Evolutionary conservation across 129 eudicot genomes (phyloP).

Genomic region (Mikania micrantha): DNA sequence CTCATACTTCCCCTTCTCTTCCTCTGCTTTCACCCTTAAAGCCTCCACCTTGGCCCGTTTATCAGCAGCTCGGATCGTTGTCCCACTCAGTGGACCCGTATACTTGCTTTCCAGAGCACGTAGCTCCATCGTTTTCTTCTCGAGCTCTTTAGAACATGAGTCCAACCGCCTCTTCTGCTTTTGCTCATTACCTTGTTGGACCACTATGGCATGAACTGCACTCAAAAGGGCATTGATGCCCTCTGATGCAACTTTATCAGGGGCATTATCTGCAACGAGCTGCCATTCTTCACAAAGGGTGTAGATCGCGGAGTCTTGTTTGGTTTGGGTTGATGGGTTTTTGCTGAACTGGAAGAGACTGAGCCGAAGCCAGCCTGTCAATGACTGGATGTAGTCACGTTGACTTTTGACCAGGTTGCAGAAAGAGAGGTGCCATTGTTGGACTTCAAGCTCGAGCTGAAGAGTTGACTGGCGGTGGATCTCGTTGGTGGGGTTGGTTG

Average conservation of each 20-base stretch:
- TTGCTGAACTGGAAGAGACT: constrained; percentile 74
- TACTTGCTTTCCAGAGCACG: constrained; percentile 61
- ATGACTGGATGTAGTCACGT: constrained; percentile 68
- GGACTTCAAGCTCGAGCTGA: constrained; percentile 87
- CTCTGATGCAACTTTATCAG: constrained; percentile 89
- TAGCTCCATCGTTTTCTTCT: constrained; percentile 59
- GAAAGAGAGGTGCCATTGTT: constrained; percentile 85
- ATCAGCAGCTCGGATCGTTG: constrained; percentile 50
- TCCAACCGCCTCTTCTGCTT: constrained; percentile 82
- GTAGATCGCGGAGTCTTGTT: constrained; percentile 72
- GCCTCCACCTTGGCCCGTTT: constrained; percentile 69
- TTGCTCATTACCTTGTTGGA: constrained; percentile 74
- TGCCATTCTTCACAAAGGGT: constrained; percentile 95
- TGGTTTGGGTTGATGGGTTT: constrained; percentile 37
- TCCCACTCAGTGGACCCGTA: constrained; percentile 33
- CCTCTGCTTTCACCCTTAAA: constrained; percentile 65
- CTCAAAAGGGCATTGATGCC: constrained; percentile 68
- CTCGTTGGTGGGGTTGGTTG: constrained; percentile 70
- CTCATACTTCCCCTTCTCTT: constrained; percentile 73
- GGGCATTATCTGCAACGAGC: constrained; percentile 63
- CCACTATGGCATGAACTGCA: constrained; percentile 63
- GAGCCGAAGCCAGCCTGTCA: constrained; percentile 98
- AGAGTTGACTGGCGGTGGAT: constrained; percentile 79
- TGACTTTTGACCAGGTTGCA: constrained; percentile 80
- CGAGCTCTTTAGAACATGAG: constrained; percentile 63